Evolutionary conservation across 805 yeast species (phyloP), one percentile per base, ranked within the genome.

Genomic region (Yarrowia sp.): DNA sequence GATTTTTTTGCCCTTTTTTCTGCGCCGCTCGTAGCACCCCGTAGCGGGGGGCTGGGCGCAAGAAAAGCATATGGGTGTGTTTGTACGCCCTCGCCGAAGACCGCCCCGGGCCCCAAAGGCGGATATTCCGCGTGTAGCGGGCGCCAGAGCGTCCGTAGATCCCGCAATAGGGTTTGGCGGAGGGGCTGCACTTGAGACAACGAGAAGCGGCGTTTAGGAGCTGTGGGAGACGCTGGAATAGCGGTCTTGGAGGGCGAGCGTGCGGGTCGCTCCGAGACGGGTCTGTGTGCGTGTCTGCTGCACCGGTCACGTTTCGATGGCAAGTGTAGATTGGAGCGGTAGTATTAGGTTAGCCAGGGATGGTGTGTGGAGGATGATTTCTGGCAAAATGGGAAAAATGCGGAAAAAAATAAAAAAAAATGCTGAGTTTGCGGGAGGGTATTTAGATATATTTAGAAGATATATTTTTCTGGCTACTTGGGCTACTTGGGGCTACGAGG

Each of bases 261-360:
- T 42, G 58, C 40, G 5, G 26, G 58, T 36, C 43, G 58, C 35
- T 40, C 59, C 59, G 45, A 22, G 40, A 53, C 59, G 59, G 59
- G 45, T 19, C 3, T 22, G 14, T n/a, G 19, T 53, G 59, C 59
- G 45, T 53, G 32, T 12, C 26, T n/a, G 15, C 22, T 40, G 59
- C 59, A 53, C 36, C 7, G 19, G 59, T 53, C 59, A 53, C 59
- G 59, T 53, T 53, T 40, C 45, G 35, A 14, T 10, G 45, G 16
- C 42, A 22, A 42, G 43, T 36, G 43, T 36, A 16, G 26, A 7
- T n/a, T 52, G 43, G 12, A 52, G n/a, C 55, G 12, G 42, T 26
- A 7, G 58, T 8, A 52, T 52, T 40, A 53, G 45, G 59, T 53
- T 53, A 53, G 59, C 59, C 59, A 53, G 59, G 59, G 59, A 53